Conservation (phyloP, 352 stramenopile species). For the Aphanomyces stellatus region DNA sequence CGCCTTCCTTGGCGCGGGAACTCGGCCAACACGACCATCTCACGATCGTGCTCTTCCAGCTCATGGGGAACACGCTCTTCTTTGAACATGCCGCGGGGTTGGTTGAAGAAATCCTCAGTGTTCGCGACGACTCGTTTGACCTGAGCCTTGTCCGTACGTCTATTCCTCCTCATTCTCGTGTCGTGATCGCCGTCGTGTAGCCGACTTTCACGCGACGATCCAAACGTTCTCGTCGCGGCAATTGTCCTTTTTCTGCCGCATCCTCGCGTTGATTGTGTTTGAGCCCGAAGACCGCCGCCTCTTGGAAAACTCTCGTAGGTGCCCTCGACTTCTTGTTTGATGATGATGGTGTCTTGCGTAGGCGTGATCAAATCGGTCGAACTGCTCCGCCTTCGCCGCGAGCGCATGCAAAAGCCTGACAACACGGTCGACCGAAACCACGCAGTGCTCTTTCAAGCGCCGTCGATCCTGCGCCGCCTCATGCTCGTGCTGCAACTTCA, state of each 20-base stretch:
- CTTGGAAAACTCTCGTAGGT: conserved; percentile 82
- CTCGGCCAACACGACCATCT: conserved; percentile 79
- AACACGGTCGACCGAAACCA: conserved; percentile 92
- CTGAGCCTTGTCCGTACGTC: conserved; percentile 70
- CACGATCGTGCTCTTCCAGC: conserved; percentile 90
- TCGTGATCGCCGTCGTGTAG: conserved; percentile 43
- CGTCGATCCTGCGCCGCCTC: conserved; percentile 61
- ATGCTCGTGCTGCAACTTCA: conserved; percentile 67
- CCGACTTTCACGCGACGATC: conserved; percentile 87
- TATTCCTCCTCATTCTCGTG: conserved; percentile 3
- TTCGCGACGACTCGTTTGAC: conserved; percentile 72
- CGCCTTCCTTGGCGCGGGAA: conserved; percentile 46
- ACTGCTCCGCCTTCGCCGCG: conserved; percentile 80
- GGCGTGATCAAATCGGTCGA: conserved; percentile 92
- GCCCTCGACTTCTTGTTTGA: background rate
- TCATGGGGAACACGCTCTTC: conserved; percentile 81
- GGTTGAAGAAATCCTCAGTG: conserved; percentile 90
- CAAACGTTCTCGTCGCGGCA: conserved; percentile 85
- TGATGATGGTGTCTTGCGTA: conserved; percentile 24
- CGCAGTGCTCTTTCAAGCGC: conserved; percentile 83
- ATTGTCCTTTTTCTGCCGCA: conserved; percentile 93
- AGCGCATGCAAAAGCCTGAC: conserved; percentile 62
- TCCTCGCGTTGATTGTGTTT: conserved; percentile 93
- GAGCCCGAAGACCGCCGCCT: conserved; percentile 91
- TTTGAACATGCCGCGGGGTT: conserved; percentile 88